These are phyloP conservation scores for Aleurites moluccanus DNA, from an alignment of 441 rosid genomes.

Conservation along the genomic window DNA sequence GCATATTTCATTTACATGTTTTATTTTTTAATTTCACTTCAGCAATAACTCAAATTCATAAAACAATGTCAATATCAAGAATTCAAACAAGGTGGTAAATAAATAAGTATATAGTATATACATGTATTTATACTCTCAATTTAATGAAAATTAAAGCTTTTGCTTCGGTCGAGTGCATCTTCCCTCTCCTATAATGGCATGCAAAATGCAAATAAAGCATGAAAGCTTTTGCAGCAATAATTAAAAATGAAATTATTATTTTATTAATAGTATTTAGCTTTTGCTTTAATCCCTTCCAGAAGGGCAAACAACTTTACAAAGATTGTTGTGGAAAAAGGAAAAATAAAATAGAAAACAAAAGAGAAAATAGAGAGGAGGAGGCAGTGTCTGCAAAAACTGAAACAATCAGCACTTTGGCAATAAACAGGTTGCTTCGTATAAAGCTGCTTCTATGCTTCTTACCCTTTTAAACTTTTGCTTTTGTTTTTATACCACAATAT, in stretches of 20 bases:
- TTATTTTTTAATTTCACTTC: too few relatives aligned
- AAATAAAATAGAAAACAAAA: background rate
- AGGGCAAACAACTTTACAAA: conserved; percentile 13
- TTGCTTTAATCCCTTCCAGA: background rate
- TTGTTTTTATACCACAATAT: conserved; percentile 10
- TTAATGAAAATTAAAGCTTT: too few relatives aligned
- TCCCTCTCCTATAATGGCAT: too few relatives aligned
- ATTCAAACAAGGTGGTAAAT: too few relatives aligned
- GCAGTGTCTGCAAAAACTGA: conserved; percentile 23
- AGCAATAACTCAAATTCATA: too few relatives aligned
- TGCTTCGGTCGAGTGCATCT: too few relatives aligned
- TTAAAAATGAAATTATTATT: too few relatives aligned
- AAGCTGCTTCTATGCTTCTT: conserved; percentile 31
- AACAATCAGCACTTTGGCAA: conserved; percentile 24
- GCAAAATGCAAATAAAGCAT: too few relatives aligned
- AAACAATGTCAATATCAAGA: too few relatives aligned
- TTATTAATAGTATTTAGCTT: background rate
- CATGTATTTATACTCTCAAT: too few relatives aligned
- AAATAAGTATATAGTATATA: too few relatives aligned
- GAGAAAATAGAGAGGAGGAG: background rate
- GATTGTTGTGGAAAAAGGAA: background rate
- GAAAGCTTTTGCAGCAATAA: background rate
- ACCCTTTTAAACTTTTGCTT: background rate
- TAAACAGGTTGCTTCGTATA: conserved; percentile 25
- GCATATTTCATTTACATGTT: too few relatives aligned